A percentile compares a stretch with the other conserved stretches of the same genome.
phyloP scores from a whole-genome alignment of 805 yeast genomes.

The Dipodascus albidus region DNA sequence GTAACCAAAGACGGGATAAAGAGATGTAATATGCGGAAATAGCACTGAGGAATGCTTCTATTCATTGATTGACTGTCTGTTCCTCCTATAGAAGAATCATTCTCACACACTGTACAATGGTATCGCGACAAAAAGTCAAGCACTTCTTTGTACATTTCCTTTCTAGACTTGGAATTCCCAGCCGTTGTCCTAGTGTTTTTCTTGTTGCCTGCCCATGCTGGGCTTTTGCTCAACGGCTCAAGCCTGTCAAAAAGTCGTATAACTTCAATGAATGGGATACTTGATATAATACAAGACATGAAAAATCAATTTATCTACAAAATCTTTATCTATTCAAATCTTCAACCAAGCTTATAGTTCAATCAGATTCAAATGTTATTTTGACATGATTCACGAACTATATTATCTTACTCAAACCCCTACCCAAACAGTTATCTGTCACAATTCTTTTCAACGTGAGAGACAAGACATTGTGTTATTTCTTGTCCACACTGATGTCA shows the following conservation, averaged over 20 bases:
- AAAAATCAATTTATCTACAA: too few species aligned
- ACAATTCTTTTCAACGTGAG: too few species aligned
- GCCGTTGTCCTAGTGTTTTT: not conserved
- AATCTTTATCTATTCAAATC: too few species aligned
- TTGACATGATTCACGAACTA: too few species aligned
- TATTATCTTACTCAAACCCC: too few species aligned
- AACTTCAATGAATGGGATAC: not conserved
- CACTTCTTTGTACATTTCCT: not conserved
- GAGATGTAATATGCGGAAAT: not conserved
- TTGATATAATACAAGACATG: not conserved
- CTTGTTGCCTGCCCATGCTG: too few species aligned
- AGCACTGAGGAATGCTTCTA: not conserved
- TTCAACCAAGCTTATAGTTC: too few species aligned
- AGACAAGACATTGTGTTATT: too few species aligned
- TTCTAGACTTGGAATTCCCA: not conserved
- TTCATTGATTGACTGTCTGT: not conserved
- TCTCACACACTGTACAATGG: not conserved
- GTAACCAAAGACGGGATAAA: not conserved
- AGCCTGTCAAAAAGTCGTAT: not conserved
- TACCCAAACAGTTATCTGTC: too few species aligned
- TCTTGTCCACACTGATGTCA: too few species aligned
- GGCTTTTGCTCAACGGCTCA: not conserved
- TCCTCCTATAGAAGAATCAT: too few species aligned
- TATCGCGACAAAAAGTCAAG: not conserved
- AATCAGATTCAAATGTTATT: too few species aligned